phyloP scores from a whole-genome alignment of 2,329 filamentous ascomycete genomes.

The Phialophora verrucosa region DNA sequence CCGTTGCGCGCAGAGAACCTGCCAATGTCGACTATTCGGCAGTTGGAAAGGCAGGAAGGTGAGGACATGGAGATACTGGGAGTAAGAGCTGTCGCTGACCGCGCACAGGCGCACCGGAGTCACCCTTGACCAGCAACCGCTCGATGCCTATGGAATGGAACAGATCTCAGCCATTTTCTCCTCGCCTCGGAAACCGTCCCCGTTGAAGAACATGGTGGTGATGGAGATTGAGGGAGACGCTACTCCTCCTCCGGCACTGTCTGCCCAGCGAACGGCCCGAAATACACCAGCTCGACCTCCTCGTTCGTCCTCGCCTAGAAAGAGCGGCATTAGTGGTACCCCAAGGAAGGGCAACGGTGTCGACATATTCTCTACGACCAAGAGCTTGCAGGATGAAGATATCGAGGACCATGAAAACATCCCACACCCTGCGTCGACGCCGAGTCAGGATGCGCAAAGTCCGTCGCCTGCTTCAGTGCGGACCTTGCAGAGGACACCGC shows the following conservation, averaged over 20 bases:
- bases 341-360: slow-evolving; percentile 39
- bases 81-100: slow-evolving; percentile 29
- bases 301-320: slow-evolving; percentile 53
- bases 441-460: slow-evolving; percentile 34
- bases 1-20: slow-evolving; percentile 45
- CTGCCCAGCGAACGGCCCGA: slow-evolving; percentile 44
- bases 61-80: not conserved
- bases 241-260: slow-evolving; percentile 50
- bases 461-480: slow-evolving; percentile 2
- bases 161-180: slow-evolving; percentile 87
- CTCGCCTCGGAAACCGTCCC: slow-evolving; percentile 72
- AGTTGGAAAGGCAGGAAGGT: slow-evolving; percentile 56
- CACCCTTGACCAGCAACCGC: slow-evolving; percentile 76
- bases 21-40: slow-evolving; percentile 55
- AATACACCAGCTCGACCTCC: slow-evolving; percentile 48
- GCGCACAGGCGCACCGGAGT: slow-evolving; percentile 82
- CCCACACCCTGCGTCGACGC: slow-evolving; percentile 46
- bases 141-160: slow-evolving; percentile 92
- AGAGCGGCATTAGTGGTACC: slow-evolving; percentile 51
- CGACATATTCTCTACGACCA: slow-evolving; percentile 33
- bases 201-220: slow-evolving; percentile 40
- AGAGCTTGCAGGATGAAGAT: slow-evolving; percentile 31
- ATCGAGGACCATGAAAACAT: slow-evolving; percentile 33
- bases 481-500: not conserved
- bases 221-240: slow-evolving; percentile 40